Conservation (phyloP, 1,139 yeast species). For the Ogataea hybrid region DNA sequence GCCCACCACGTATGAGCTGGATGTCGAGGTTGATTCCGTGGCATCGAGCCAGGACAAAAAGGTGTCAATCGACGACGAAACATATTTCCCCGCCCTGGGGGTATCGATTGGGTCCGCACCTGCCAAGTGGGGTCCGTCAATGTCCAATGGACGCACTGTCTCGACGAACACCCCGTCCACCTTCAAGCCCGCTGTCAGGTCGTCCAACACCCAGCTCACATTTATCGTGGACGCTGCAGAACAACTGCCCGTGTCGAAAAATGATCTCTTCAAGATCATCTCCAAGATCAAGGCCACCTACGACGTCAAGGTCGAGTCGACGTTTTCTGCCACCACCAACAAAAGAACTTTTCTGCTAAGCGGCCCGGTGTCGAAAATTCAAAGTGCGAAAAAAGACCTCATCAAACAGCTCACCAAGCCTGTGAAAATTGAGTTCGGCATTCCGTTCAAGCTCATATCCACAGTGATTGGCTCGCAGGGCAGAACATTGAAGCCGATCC, state of each 20-base stretch:
- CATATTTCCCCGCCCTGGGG: conserved; percentile 75
- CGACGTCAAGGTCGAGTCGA: conserved; percentile 76
- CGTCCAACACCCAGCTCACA: conserved; percentile 64
- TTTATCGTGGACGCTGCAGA: conserved; percentile 68
- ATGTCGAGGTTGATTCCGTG: conserved; percentile 14
- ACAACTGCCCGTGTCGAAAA: conserved; percentile 60
- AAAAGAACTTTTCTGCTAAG: conserved; percentile 83
- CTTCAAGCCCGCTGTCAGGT: conserved; percentile 37
- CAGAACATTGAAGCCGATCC: conserved; percentile 73
- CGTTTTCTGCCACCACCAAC: conserved; percentile 73
- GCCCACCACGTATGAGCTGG: conserved; percentile 23
- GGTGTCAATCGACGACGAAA: conserved; percentile 41
- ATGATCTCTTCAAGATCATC: conserved; percentile 65
- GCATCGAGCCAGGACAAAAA: conserved; percentile 23
- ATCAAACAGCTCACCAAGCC: conserved; percentile 79
- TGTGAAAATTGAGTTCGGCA: conserved; percentile 53
- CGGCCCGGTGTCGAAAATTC: conserved; percentile 71
- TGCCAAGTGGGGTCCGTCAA: conserved; percentile 24
- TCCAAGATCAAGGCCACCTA: conserved; percentile 59
- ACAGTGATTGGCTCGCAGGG: conserved; percentile 91
- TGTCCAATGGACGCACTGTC: conserved; percentile 13
- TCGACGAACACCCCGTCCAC: conserved; percentile 13
- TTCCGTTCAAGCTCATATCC: conserved; percentile 80
- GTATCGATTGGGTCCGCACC: conserved; percentile 37
- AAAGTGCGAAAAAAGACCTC: conserved; percentile 71